Conservation (phyloP, 163 green algal species). For the Coccomyxa subellipsoidea region DNA sequence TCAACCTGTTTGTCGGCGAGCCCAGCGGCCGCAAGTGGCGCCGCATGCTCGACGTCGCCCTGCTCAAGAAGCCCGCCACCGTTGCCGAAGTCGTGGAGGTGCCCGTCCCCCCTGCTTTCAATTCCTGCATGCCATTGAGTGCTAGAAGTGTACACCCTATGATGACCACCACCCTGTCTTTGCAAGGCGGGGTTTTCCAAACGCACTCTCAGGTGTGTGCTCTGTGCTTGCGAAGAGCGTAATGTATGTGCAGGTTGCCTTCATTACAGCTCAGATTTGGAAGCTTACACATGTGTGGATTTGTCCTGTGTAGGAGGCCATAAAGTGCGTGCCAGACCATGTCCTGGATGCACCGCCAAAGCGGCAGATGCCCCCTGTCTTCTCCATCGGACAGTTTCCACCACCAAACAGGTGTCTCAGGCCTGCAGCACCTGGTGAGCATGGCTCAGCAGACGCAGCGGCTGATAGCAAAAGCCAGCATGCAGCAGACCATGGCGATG, state of each 20-base stretch:
- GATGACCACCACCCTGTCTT: too few species aligned
- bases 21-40: constrained; percentile 59
- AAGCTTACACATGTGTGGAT: not conserved
- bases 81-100: constrained; percentile 14
- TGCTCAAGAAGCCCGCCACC: constrained; percentile 2
- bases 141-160: too few species aligned
- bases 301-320: not conserved
- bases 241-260: too few species aligned
- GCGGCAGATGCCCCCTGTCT: not conserved
- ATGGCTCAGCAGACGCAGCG: not conserved
- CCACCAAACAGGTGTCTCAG: not conserved
- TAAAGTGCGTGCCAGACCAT: constrained; percentile 13
- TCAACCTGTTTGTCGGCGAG: constrained; percentile 83
- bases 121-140: too few species aligned
- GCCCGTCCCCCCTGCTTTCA: not conserved
- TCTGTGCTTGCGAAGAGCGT: too few species aligned
- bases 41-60: constrained; percentile 12
- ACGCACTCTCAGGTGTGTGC: too few species aligned
- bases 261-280: too few species aligned
- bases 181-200: too few species aligned
- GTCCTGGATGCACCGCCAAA: constrained; percentile 20
- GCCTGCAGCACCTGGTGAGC: too few species aligned
- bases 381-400: not conserved
- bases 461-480: not conserved
- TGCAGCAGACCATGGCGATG: not conserved